Conservation (phyloP, 1,139 yeast species). For the Kurtzmaniella natalensis region DNA sequence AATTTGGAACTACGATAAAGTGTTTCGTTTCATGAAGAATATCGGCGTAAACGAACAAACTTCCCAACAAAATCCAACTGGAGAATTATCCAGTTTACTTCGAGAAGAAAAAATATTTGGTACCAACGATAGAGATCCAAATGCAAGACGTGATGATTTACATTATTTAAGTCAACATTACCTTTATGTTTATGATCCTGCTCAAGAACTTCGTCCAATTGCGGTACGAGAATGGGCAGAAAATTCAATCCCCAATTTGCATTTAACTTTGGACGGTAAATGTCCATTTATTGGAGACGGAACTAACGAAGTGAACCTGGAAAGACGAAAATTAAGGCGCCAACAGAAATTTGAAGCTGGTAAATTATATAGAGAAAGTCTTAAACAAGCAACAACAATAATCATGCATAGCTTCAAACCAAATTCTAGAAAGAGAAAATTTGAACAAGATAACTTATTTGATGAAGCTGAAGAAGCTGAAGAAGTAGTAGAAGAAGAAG, state of each 20-base stretch:
- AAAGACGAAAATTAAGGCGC: constrained; percentile 35
- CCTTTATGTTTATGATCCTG: constrained; percentile 75
- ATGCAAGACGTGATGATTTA: constrained; percentile 78
- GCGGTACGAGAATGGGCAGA: constrained; percentile 76
- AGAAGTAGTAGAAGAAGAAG: constrained; percentile 12
- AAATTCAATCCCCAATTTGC: constrained; percentile 40
- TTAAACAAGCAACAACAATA: constrained; percentile 33
- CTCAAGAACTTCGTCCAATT: constrained; percentile 76
- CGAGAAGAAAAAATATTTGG: constrained; percentile 84
- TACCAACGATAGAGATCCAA: constrained; percentile 85
- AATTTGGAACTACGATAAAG: constrained; percentile 87
- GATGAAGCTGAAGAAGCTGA: constrained; percentile 14
- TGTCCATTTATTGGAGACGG: constrained; percentile 65
- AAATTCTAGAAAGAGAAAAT: constrained; percentile 13
- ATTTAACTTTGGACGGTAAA: constrained; percentile 55
- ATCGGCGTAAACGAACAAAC: constrained; percentile 37
- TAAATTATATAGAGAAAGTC: constrained; percentile 34
- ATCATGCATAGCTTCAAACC: constrained; percentile 25
- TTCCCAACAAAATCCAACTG: constrained; percentile 11
- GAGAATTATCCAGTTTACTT: constrained; percentile 59
- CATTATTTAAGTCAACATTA: constrained; percentile 68
- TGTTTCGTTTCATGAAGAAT: constrained; percentile 71
- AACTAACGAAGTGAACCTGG: constrained; percentile 26
- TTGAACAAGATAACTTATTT: constrained; percentile 18
- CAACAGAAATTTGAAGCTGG: constrained; percentile 38